phyloP scores from a whole-genome alignment of 129 eudicot species.

The Calendula officinalis region DNA sequence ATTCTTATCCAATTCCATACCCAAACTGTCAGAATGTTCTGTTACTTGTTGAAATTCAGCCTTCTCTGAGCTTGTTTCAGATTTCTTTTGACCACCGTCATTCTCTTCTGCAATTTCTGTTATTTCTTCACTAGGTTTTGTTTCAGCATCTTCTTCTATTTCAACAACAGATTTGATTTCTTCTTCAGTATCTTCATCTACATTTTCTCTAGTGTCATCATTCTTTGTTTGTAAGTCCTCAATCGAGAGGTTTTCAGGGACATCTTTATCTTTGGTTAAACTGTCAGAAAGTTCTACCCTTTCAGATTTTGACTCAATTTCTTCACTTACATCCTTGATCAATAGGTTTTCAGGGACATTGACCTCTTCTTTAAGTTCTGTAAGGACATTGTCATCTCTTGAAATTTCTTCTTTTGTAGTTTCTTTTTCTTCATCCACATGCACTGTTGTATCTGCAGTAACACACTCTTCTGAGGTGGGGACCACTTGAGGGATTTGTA shows the following conservation, averaged over 20 bases:
- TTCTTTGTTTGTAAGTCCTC: no score
- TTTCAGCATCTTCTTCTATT: slow-evolving; percentile 1
- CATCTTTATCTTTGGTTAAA: background rate
- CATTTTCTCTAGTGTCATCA: background rate
- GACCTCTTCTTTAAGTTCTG: no score
- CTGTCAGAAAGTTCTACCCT: background rate
- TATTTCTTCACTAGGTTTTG: background rate
- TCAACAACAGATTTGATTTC: slow-evolving; percentile 22
- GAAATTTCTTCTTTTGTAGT: background rate
- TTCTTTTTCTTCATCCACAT: slow-evolving; percentile 27
- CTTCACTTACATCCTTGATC: slow-evolving; percentile 6
- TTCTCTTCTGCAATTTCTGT: slow-evolving; percentile 2
- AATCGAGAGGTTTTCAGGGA: no score
- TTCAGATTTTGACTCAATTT: background rate
- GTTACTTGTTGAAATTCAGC: background rate
- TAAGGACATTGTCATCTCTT: slow-evolving; percentile 18
- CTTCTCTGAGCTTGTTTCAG: background rate
- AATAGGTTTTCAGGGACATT: background rate
- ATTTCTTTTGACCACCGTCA: slow-evolving; percentile 8
- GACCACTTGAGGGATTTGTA: slow-evolving; percentile 28
- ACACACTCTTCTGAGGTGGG: slow-evolving; percentile 19
- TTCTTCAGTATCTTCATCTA: slow-evolving; percentile 23
- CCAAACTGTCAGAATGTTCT: background rate
- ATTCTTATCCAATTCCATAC: background rate
- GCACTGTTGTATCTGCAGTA: slow-evolving; percentile 6